A percentile compares a stretch with the other conserved stretches of the same genome.
Conservation (phyloP, 140 eudicot genomes). For the Cichorium intybus region DNA sequence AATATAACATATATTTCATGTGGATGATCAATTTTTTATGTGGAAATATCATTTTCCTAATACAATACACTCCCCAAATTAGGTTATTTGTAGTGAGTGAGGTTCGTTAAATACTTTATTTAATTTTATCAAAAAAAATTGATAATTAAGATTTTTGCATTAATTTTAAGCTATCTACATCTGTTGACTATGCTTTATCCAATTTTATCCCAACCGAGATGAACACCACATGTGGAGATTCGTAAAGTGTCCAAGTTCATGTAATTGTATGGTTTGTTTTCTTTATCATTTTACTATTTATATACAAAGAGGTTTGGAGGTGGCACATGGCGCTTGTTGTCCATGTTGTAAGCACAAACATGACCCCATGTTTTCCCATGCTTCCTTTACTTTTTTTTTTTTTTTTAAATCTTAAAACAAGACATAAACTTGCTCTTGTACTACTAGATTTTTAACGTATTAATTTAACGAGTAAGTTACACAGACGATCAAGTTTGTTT, state of each 20-base stretch:
- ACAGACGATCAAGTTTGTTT: not conserved
- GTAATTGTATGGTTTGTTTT: conserved; percentile 28
- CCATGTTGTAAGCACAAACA: conserved; percentile 25
- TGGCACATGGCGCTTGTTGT: conserved; percentile 28
- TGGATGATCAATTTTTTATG: too few species aligned
- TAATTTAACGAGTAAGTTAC: not conserved
- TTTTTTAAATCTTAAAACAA: not conserved
- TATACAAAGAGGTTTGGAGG: conserved; percentile 11
- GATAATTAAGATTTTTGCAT: not conserved
- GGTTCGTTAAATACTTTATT: not conserved
- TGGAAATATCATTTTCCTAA: too few species aligned
- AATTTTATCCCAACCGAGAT: conserved; percentile 1
- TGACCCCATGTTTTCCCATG: conserved; percentile 26
- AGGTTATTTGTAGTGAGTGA: not conserved
- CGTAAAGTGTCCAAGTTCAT: conserved; percentile 34
- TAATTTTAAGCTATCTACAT: not conserved
- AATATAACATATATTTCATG: too few species aligned
- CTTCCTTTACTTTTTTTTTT: not conserved
- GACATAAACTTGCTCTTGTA: not conserved
- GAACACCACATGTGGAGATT: conserved; percentile 41
- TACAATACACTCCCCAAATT: not conserved
- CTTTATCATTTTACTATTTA: conserved; percentile 5
- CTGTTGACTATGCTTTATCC: conserved; percentile 19
- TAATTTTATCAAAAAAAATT: not conserved
- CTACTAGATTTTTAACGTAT: not conserved